phyloP scores from a whole-genome alignment of 495 filamentous ascomycete species.

The Trichodelitschia bisporula region DNA sequence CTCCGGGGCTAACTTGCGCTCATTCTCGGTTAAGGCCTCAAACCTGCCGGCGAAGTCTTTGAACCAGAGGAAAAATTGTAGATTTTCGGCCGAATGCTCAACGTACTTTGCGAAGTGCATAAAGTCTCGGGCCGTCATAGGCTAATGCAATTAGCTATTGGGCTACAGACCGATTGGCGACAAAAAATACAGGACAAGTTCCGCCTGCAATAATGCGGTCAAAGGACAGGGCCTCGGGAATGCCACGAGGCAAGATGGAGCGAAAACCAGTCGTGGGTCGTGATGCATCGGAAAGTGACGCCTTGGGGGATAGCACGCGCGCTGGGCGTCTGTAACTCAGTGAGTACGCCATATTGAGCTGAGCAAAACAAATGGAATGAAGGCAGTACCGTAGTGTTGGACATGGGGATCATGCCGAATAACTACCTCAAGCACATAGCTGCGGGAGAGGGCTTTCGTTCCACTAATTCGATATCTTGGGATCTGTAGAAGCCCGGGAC shows the following conservation, averaged over 20 bases:
- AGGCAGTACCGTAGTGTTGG: no score
- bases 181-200: constrained; percentile 52
- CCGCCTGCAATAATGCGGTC: constrained; percentile 46
- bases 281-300: constrained; percentile 18
- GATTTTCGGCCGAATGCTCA: constrained; percentile 48
- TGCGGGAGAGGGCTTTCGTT: no score
- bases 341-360: constrained; percentile 23
- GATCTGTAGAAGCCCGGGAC: no score
- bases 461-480: no score
- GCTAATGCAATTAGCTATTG: constrained; percentile 20
- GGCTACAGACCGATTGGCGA: no score
- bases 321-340: constrained; percentile 24
- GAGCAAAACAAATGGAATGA: neutral
- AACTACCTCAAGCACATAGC: no score
- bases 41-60: constrained; percentile 40
- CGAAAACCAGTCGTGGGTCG: no score
- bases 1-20: constrained; percentile 30
- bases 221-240: constrained; percentile 44
- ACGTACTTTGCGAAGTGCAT: constrained; percentile 61
- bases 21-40: constrained; percentile 21
- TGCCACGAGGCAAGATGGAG: constrained; percentile 18
- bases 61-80: constrained; percentile 61
- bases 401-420: no score
- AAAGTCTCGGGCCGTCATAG: constrained; percentile 49
- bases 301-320: constrained; percentile 8